A percentile compares a stretch with the other conserved stretches of the same genome.
phyloP scores from a whole-genome alignment of 441 rosid species.

The Cnidoscolus chayamansa region DNA sequence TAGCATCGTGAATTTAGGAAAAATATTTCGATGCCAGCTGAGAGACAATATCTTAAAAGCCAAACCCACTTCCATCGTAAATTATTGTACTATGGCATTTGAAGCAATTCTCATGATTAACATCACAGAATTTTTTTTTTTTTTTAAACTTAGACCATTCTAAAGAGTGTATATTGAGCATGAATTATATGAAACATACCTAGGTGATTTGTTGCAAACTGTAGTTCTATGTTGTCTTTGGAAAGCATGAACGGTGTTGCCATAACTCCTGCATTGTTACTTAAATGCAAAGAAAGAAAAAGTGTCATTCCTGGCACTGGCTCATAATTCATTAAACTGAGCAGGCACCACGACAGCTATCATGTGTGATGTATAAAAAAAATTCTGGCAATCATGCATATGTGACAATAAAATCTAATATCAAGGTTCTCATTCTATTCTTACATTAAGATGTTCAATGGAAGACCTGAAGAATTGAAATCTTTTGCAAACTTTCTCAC shows the following conservation, averaged over 20 bases:
- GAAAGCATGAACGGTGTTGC: constrained; percentile 56
- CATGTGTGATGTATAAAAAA: neutral
- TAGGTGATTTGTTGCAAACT: constrained; percentile 65
- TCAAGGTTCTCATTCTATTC: constrained; percentile 13
- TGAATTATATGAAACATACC: constrained; percentile 32
- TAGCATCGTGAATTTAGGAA: neutral
- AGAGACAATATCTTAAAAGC: neutral
- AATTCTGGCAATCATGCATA: neutral
- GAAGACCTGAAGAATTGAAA: constrained; percentile 48
- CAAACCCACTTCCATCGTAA: neutral
- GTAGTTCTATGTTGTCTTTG: constrained; percentile 54
- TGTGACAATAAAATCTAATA: neutral
- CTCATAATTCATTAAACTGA: neutral
- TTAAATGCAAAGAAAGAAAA: constrained; percentile 23
- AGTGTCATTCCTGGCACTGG: constrained; percentile 5
- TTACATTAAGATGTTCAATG: constrained; percentile 70
- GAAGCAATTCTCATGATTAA: no score
- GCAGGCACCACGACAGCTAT: neutral
- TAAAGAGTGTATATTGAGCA: constrained; percentile 6
- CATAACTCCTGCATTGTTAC: constrained; percentile 74
- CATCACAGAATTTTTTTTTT: no score
- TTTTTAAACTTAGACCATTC: neutral
- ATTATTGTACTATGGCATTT: neutral
- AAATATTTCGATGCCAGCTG: neutral
- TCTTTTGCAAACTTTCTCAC: constrained; percentile 63